Conservation (phyloP, 1,284 basidiomycete species). For the Sphagnurus paluster region DNA sequence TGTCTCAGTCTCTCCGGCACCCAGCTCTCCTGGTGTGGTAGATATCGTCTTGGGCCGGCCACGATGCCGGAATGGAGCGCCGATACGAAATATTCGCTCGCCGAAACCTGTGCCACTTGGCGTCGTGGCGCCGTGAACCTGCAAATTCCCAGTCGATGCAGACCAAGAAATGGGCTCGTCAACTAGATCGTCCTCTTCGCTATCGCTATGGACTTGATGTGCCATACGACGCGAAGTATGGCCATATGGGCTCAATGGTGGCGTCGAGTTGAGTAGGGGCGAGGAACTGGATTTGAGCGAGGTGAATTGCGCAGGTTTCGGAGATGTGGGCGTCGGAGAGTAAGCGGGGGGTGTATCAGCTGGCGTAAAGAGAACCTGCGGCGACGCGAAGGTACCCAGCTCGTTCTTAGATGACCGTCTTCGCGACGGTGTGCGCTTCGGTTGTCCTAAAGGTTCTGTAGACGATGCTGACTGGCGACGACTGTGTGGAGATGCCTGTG, state of each 20-base stretch:
- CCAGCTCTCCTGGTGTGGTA: conserved; percentile 56
- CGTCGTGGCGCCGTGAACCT: conserved; percentile 1
- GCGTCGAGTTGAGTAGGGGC: conserved; percentile 18
- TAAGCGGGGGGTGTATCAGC: conserved; percentile 20
- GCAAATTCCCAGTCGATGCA: conserved; percentile 2
- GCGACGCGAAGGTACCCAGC: conserved; percentile 7
- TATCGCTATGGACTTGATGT: conserved; percentile 14
- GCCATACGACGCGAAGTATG: conserved; percentile 10
- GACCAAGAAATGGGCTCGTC: conserved; percentile 10
- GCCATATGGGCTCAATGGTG: conserved; percentile 19
- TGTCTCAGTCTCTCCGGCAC: conserved; percentile 77
- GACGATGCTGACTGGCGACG: not conserved
- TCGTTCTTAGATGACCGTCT: conserved; percentile 7
- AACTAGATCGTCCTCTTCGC: conserved; percentile 17
- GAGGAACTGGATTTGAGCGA: conserved; percentile 24
- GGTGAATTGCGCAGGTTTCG: conserved; percentile 10
- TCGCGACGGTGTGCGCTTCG: conserved; percentile 5
- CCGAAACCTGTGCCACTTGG: conserved; percentile 5
- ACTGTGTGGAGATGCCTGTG: not conserved
- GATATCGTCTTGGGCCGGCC: conserved; percentile 50
- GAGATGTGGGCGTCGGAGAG: conserved; percentile 15
- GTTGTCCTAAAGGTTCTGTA: not conserved
- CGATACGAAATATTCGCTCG: conserved; percentile 16
- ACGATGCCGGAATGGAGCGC: conserved; percentile 11
- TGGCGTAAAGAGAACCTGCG: conserved; percentile 22